Conservation (phyloP, 106 monocot genomes). For the Amphibolis antarctica region DNA sequence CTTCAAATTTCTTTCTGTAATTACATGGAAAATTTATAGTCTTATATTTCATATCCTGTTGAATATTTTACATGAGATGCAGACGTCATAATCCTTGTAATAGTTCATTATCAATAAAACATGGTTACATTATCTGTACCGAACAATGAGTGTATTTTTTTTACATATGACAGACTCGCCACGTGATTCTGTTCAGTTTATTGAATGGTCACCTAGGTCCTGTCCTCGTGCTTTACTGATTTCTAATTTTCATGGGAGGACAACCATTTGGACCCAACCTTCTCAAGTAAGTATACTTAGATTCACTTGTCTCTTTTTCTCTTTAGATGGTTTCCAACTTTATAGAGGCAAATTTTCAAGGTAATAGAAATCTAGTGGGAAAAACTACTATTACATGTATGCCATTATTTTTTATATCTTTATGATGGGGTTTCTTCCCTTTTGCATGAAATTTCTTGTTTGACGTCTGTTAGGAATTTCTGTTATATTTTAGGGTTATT, state of each 20-base stretch:
- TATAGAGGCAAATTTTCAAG: neutral
- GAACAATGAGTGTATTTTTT: neutral
- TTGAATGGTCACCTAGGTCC: conserved; percentile 97
- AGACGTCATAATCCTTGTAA: too few species aligned
- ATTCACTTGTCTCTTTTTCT: neutral
- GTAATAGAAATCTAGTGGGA: too few species aligned
- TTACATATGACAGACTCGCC: conserved; percentile 70
- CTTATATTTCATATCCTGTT: too few species aligned
- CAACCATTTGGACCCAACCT: conserved; percentile 94
- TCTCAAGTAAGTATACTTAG: conserved; percentile 40
- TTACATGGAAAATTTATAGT: neutral
- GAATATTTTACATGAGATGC: too few species aligned
- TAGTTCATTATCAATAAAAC: too few species aligned
- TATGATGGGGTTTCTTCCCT: too few species aligned
- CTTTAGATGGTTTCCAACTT: neutral
- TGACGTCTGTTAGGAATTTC: too few species aligned
- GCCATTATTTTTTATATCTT: too few species aligned
- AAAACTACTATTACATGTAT: too few species aligned
- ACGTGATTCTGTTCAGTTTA: conserved; percentile 94
- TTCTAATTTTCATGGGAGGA: conserved; percentile 89
- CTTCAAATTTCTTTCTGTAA: neutral
- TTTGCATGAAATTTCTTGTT: too few species aligned
- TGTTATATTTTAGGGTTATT: too few species aligned
- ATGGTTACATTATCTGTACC: too few species aligned
- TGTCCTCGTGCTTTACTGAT: conserved; percentile 88